phyloP scores from a whole-genome alignment of 495 filamentous ascomycete species.

The Podospora pseudocomata region DNA sequence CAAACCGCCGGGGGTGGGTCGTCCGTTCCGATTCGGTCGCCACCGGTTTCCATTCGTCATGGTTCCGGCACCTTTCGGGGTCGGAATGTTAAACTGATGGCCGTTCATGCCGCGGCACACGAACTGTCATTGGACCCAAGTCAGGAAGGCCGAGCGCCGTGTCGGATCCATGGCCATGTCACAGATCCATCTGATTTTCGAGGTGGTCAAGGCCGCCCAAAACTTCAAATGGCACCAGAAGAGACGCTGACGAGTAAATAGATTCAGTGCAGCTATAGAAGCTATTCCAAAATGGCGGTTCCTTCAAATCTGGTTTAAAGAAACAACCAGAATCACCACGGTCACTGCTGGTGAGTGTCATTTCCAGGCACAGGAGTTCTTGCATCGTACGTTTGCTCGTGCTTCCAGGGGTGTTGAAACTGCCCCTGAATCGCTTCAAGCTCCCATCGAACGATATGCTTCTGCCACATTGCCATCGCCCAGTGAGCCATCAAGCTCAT shows the following conservation, averaged over 20 bases:
- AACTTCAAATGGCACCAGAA: not conserved
- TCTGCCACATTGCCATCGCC: not conserved
- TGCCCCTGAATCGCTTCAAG: slow-evolving; percentile 17
- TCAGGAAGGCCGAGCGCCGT: not conserved
- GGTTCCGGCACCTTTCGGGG: not conserved
- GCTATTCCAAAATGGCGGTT: not conserved
- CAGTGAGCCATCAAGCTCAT: not conserved
- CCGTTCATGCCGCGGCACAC: not conserved
- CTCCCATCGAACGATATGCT: slow-evolving; percentile 12
- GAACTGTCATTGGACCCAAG: not conserved
- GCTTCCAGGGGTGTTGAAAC: slow-evolving; percentile 21
- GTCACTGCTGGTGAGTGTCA: not conserved
- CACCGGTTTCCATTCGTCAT: not conserved
- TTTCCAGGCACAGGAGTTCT: not conserved
- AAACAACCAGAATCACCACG: not conserved
- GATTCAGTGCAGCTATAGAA: not conserved
- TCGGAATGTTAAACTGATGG: not conserved
- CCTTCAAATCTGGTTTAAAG: not conserved
- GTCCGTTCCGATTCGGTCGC: not conserved
- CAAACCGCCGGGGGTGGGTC: not conserved
- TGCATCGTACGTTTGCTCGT: slow-evolving; percentile 18
- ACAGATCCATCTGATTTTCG: not conserved
- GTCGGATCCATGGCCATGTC: not conserved
- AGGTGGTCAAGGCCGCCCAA: not conserved
- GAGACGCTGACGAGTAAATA: not conserved